Conservation (phyloP, 192 early-diverging fungal genomes). For the Lobosporangium transversale region DNA sequence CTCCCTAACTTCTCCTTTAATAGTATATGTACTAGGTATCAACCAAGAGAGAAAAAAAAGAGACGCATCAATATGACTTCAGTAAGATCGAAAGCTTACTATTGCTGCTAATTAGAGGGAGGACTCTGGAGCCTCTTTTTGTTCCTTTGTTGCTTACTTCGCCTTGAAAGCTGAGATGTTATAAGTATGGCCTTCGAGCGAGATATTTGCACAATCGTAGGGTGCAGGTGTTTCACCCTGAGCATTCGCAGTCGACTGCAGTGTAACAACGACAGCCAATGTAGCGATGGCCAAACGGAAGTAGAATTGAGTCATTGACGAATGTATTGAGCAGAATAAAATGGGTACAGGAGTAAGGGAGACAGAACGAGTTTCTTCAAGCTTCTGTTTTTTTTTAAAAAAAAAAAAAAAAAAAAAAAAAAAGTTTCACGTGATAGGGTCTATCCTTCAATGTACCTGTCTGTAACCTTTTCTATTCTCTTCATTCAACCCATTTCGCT, state of each 20-base stretch:
- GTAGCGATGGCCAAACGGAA: conserved; percentile 8
- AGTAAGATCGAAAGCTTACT: too few species aligned
- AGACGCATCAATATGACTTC: background rate
- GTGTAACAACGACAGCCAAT: conserved; percentile 3
- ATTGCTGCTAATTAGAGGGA: too few species aligned
- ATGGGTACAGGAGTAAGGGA: background rate
- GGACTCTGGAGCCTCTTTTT: too few species aligned
- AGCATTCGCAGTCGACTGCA: conserved; percentile 2
- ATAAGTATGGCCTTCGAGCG: conserved; percentile 15
- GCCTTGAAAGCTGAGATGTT: conserved; percentile 39
- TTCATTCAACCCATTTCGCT: too few species aligned
- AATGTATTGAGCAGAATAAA: background rate
- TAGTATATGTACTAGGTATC: conserved; percentile 17
- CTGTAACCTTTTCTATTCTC: too few species aligned
- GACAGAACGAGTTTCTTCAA: too few species aligned
- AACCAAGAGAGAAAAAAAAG: background rate
- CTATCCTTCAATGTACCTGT: too few species aligned
- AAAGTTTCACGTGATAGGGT: too few species aligned
- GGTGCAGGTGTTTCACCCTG: conserved; percentile 13
- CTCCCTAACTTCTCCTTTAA: conserved; percentile 16
- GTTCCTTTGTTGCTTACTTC: conserved; percentile 27
- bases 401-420: too few species aligned
- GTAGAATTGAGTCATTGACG: conserved; percentile 7
- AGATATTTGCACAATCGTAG: conserved; percentile 26
- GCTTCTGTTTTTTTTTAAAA: too few species aligned